These are phyloP conservation scores for Beauveria brongniartii DNA, from an alignment of 2,329 filamentous ascomycete genomes.

Conservation along the genomic window DNA sequence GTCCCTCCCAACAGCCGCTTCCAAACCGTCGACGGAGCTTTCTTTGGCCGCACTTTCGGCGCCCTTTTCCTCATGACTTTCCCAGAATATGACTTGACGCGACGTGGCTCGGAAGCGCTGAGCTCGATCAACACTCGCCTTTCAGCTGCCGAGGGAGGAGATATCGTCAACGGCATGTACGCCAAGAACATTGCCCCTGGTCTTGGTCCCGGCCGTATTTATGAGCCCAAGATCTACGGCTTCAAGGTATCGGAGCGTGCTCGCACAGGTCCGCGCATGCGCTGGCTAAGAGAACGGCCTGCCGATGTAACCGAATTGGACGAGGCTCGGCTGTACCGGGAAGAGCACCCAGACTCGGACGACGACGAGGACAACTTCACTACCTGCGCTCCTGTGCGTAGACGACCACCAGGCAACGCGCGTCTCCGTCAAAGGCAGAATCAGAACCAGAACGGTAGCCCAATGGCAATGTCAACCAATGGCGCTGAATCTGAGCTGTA, in stretches of 20 bases:
- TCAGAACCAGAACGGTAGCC: conserved; percentile 48
- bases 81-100: conserved; percentile 83
- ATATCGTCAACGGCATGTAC: conserved; percentile 75
- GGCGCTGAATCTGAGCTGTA: conserved; percentile 50
- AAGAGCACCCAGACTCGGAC: conserved; percentile 48
- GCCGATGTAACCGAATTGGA: conserved; percentile 74
- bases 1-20: conserved; percentile 95
- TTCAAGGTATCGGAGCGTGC: conserved; percentile 90
- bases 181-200: conserved; percentile 82
- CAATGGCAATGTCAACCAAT: conserved; percentile 48
- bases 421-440: conserved; percentile 36
- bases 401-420: conserved; percentile 35
- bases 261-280: conserved; percentile 87
- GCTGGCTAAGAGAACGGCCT: conserved; percentile 85
- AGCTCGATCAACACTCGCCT: conserved; percentile 26
- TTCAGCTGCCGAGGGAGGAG: conserved; percentile 30
- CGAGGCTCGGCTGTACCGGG: conserved; percentile 54
- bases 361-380: conserved; percentile 46
- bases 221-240: conserved; percentile 93
- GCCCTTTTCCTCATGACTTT: conserved; percentile 98
- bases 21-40: conserved; percentile 93
- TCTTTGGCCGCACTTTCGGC: conserved; percentile 96
- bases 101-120: conserved; percentile 56
- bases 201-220: conserved; percentile 73
- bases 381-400: conserved; percentile 32